Base-by-base conservation (phyloP, 352 stramenopile genomes). In the Globisporangium cystogenes region DNA sequence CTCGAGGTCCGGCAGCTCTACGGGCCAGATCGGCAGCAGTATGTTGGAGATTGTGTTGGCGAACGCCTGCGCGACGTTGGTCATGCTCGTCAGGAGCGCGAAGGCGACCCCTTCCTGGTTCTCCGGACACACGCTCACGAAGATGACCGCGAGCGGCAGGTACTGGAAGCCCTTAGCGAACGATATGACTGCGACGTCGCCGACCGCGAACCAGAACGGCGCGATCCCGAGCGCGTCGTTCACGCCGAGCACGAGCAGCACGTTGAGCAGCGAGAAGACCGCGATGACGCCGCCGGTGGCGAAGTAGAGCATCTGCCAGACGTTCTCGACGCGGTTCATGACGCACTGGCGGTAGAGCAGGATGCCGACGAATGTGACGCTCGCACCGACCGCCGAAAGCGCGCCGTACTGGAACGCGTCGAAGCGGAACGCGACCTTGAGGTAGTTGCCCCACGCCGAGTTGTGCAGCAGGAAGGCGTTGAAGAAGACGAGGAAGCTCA, bases 151-250 rank as follows among this genome's bases (percentile, higher is more conserved):
- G 6, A 88, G 60, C 4, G 82, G 82, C 1, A 93, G 74, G 51
- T 88, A 86, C 61, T 93, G 82, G 52, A 93, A 85, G 12, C 82
- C 82, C 39, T 67, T 73, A 1, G 80, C 82, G 42, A 90, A 93
- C 21, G 77, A 78, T 18, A 85, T 67, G 15, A 86, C 69, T 20
- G 77, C 80, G 15, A 67, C 51, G 53, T 93, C 82, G 10, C 82
- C 80, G 29, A 90, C 65, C 5, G 82, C 69, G 55, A 93, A 93
- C 80, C 80, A 90, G 46, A 90, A 93, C 1, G 82, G 49, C 6
- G 77, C 55, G 24, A 93, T 64, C 8, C 75, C 70, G 36, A 90
- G 53, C 3, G 39, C 16, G n/a, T 88, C 72, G 55, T 88, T 90
- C 36, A 87, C 64, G 16, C 60, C 48, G 16, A 87, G 57, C 21